Base-by-base conservation (phyloP, 176 grass and related monocot species). In the Avena atlantica region DNA sequence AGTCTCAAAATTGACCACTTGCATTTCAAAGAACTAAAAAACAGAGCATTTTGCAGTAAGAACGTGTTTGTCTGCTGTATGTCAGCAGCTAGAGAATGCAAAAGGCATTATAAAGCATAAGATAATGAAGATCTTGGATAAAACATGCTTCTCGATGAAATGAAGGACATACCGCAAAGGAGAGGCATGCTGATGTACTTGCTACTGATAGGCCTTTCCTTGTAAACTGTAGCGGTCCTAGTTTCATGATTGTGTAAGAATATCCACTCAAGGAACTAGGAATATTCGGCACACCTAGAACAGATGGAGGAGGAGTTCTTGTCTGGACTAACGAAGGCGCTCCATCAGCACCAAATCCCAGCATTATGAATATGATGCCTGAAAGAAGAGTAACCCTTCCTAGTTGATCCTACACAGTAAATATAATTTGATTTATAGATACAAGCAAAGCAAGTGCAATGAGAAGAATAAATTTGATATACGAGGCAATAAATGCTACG, bases 141-240 rank as follows among this genome's bases (percentile, higher is more conserved):
- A 67, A 13, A 36, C 67, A 68, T 91, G 89, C 16, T 78, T 72
- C 19, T 15, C 13, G 24, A 78, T 88, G 50, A 74, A 87, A 86
- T 81, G 56, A 66, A 82, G 68, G 81, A 81, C 82, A 81, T 98
- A 96, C 96, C n/a, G 90, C 91, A 75, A 98, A 98, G 17, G 96
- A 85, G 78, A 96, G 91, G 81, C 86, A 96, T 74, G 96, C 93
- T 8, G 93, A 94, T 83, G 96, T 96, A 91, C 91, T 98, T 74
- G 96, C 96, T 55, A 98, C 90, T 47, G 93, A 92, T 29, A 98
- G 70, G 31, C 93, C 93, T 92, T 98, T 98, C 88, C 96, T 94
- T 87, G 96, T 98, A 86, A 98, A 92, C 75, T 92, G 86, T 42
- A 98, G 80, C 48, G 96, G 96, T 23, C 96, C 96, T 56, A 95